A percentile compares a stretch with the other conserved stretches of the same genome.
phyloP scores from a whole-genome alignment of 192 early-diverging fungal genomes.

The Backusella sp. region DNA sequence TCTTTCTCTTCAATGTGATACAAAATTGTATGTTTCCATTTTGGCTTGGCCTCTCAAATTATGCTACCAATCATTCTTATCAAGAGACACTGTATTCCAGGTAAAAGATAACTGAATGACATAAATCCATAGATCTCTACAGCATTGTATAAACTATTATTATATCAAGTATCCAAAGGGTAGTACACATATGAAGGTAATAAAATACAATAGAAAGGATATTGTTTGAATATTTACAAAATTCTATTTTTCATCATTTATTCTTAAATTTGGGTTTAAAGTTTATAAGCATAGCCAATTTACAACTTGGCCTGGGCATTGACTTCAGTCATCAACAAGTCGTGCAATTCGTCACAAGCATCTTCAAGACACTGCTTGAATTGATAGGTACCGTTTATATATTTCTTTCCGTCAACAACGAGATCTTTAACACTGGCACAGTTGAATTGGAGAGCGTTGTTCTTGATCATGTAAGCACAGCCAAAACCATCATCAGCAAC shows the following conservation, averaged over 20 bases:
- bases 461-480: conserved; percentile 93
- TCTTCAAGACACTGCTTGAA: conserved; percentile 84
- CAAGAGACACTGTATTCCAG: too few species aligned
- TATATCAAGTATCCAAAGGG: background rate
- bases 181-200: background rate
- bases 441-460: conserved; percentile 84
- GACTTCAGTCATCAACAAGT: conserved; percentile 58
- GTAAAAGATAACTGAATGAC: too few species aligned
- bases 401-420: conserved; percentile 50
- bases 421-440: conserved; percentile 69
- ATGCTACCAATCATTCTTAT: too few species aligned
- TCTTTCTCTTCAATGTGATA: too few species aligned
- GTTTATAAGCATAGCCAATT: conserved; percentile 15
- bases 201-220: background rate
- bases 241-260: background rate
- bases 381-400: conserved; percentile 55
- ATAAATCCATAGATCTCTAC: too few species aligned
- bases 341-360: conserved; percentile 84
- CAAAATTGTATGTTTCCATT: too few species aligned
- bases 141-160: background rate
- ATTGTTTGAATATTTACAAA: background rate
- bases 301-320: conserved; percentile 70
- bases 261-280: background rate
- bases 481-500: conserved; percentile 91
- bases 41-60: too few species aligned